Percentiles rank a stretch among this genome's conserved stretches.
Conservation (phyloP, 495 filamentous ascomycete genomes). For the Penicillium angulare region DNA sequence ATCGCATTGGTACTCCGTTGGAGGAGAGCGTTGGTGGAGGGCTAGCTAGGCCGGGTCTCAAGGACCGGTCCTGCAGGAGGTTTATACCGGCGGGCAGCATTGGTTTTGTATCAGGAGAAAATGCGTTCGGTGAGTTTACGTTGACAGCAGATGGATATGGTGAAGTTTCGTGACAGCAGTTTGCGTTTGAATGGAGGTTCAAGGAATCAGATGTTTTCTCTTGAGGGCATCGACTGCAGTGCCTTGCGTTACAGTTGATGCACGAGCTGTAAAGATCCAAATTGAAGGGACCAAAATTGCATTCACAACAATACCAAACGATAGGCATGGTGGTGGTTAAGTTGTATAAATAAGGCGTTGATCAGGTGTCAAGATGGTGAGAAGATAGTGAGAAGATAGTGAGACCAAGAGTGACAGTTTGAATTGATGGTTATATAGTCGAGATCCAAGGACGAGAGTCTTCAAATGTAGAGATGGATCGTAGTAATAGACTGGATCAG, state of each 20-base stretch:
- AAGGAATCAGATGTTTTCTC: constrained; percentile 13
- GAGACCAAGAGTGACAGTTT: no score
- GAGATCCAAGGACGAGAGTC: no score
- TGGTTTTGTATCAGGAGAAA: constrained; percentile 4
- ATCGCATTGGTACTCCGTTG: neutral
- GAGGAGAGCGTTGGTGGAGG: neutral
- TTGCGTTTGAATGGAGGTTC: constrained; percentile 6
- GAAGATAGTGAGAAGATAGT: no score
- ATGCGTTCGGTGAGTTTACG: constrained; percentile 1
- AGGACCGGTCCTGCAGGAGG: constrained; percentile 10
- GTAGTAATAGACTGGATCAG: no score
- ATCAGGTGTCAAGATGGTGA: neutral
- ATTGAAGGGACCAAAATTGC: constrained; percentile 33
- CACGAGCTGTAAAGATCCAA: constrained; percentile 22
- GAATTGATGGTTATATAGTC: no score
- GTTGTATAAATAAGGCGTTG: neutral
- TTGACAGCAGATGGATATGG: constrained; percentile 18
- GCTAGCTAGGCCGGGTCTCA: constrained; percentile 1
- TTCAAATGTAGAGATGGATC: no score
- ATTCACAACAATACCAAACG: constrained; percentile 36
- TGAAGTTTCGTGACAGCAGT: constrained; percentile 9
- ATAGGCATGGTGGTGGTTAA: constrained; percentile 16
- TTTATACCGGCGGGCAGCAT: constrained; percentile 9
- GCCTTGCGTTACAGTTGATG: constrained; percentile 19
- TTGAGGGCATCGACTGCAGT: constrained; percentile 19